phyloP scores from a whole-genome alignment of 129 eudicot genomes.

The Helianthus tuberosus region DNA sequence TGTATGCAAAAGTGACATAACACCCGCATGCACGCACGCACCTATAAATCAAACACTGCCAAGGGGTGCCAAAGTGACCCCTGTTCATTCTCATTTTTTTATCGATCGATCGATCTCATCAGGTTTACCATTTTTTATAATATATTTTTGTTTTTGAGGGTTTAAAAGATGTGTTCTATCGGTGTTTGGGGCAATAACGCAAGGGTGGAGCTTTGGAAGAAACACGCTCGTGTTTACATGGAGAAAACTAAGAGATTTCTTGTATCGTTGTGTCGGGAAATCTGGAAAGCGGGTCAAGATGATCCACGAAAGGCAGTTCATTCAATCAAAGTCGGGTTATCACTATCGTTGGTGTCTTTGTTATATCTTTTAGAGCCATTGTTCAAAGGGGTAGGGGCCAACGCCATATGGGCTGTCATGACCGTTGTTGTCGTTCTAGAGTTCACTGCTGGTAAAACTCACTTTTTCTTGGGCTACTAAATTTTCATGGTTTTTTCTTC shows the following conservation, averaged over 20 bases:
- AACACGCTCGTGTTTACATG: slow-evolving; percentile 22
- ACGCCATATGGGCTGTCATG: slow-evolving; percentile 50
- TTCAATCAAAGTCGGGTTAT: slow-evolving; percentile 48
- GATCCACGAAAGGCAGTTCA: slow-evolving; percentile 47
- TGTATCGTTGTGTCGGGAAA: slow-evolving; percentile 6
- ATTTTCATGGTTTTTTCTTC: not conserved
- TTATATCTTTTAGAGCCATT: slow-evolving; percentile 42
- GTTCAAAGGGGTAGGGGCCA: slow-evolving; percentile 40
- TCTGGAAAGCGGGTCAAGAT: slow-evolving; percentile 39
- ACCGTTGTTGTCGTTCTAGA: slow-evolving; percentile 51
- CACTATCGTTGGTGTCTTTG: slow-evolving; percentile 41
- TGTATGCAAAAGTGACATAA: slow-evolving; percentile 6
- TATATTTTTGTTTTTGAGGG: not conserved
- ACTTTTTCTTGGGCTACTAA: not conserved
- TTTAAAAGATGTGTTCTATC: slow-evolving; percentile 20
- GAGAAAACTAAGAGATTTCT: slow-evolving; percentile 17
- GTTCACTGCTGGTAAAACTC: slow-evolving; percentile 44
- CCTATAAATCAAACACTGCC: slow-evolving; percentile 17
- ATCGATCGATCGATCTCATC: slow-evolving; percentile 10
- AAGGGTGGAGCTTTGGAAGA: slow-evolving; percentile 15
- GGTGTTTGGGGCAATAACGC: slow-evolving; percentile 16
- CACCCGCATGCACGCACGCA: not conserved
- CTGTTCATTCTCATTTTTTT: not conserved
- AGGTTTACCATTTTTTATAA: not conserved
- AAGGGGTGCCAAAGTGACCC: slow-evolving; percentile 19